Base-by-base conservation (phyloP, 352 stramenopile species). In the Phytophthora europaea region DNA sequence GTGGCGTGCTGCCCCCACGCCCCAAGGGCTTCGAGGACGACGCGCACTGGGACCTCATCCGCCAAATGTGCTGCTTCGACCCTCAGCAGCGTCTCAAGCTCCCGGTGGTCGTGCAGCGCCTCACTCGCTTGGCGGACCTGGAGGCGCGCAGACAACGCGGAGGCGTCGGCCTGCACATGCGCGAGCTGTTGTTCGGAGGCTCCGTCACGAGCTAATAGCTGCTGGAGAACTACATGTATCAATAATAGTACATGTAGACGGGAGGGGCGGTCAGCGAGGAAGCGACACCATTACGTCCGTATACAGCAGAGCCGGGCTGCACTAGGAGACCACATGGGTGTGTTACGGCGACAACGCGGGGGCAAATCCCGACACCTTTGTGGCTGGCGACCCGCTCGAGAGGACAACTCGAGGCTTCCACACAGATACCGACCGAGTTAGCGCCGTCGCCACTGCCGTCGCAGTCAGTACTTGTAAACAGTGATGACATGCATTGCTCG, bases 41-140 rank as follows among this genome's bases (percentile, higher is more conserved):
- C 13, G 55, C 60, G 28, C 69, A 72, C 16, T 82, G 75, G 75
- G 59, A 73, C 12, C 56, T 82, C 13, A 48, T 82, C 13, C 45
- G 61, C 0, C 65, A 75, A 67, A 79, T 82, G 75, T 79, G 75
- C 67, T 69, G 62, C 63, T 77, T 77, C n/a, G 71, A 79, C 15
- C 71, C 75, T 12, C 66, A 67, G 18, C 51, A 82, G 23, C 75
- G 75, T 1, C 68, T 78, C 8, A 70, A 78, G 50, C 71, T 82
- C 33, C 58, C 67, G 34, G 67, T 82, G 62, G 75, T 79, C 20
- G 67, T 79, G 28, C 71, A 82, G 57, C 62, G 70, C n/a, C 67
- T 82, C 4, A 54, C 70, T 51, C 70, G 73, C 5, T 76, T 81
- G 38, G 65, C 70, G 2, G 73, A 81, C 28, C 61, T 76, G 18